phyloP scores from a whole-genome alignment of 164 flowering plant species.

The Brasenia schreberi region DNA sequence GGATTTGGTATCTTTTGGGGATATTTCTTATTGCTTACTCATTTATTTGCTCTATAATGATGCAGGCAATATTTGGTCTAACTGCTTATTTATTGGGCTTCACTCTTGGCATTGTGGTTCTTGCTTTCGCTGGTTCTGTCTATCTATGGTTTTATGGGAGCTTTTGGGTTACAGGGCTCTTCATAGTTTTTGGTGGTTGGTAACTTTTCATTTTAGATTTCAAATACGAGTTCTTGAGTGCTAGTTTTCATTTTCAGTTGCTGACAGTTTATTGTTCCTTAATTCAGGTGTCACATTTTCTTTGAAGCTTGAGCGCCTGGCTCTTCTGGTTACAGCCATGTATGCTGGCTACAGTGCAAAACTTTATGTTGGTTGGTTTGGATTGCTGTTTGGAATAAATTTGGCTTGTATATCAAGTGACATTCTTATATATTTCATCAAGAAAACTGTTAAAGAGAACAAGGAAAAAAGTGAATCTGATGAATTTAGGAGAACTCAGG shows the following conservation, averaged over 20 bases:
- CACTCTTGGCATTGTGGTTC: constrained; percentile 33
- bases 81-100: constrained; percentile 49
- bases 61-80: constrained; percentile 49
- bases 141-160: constrained; percentile 89
- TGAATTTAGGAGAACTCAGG: constrained; percentile 30
- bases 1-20: no score
- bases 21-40: not conserved
- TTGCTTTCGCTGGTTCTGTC: constrained; percentile 34
- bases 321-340: constrained; percentile 45
- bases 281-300: constrained; percentile 64
- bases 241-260: no score
- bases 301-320: constrained; percentile 48
- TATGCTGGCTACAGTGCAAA: constrained; percentile 75
- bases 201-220: not conserved
- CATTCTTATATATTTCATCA: constrained; percentile 53
- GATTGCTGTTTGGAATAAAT: constrained; percentile 61
- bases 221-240: no score
- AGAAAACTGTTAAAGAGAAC: constrained; percentile 41
- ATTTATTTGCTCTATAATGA: not conserved
- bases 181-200: constrained; percentile 56
- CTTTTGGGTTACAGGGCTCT: constrained; percentile 70
- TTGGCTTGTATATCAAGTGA: constrained; percentile 88
- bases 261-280: no score
- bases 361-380: constrained; percentile 77
- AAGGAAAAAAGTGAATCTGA: constrained; percentile 26